phyloP scores from a whole-genome alignment of 768 basidiomycete species.

The Tricholoma flavovirens region DNA sequence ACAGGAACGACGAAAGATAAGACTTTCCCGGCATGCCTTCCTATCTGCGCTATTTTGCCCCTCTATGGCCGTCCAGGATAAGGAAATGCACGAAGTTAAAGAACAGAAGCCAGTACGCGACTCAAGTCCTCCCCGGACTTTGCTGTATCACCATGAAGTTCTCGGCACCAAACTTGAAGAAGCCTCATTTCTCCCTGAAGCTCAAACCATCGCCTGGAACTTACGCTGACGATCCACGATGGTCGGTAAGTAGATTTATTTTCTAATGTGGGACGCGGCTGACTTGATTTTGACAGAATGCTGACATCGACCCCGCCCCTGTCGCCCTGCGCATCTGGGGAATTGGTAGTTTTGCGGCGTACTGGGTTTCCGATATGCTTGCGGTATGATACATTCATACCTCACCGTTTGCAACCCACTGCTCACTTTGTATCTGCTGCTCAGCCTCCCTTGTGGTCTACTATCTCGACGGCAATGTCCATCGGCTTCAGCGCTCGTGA shows the following conservation, averaged over 20 bases:
- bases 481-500: neutral
- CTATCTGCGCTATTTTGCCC: neutral
- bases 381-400: neutral
- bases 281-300: neutral
- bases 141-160: neutral
- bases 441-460: neutral
- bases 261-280: neutral
- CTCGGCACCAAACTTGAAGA: neutral
- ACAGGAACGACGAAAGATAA: neutral
- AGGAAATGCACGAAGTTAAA: neutral
- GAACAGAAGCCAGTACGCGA: neutral
- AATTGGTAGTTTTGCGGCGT: neutral
- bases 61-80: neutral
- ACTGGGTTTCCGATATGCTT: constrained; percentile 1
- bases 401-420: neutral
- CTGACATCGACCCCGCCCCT: neutral
- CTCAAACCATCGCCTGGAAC: neutral
- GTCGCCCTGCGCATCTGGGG: neutral
- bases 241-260: neutral
- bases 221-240: neutral
- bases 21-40: neutral
- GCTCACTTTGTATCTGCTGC: neutral
- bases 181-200: neutral
- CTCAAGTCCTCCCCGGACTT: neutral
- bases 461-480: neutral